phyloP scores from a whole-genome alignment of 176 grass and related monocot genomes.

The Canna indica region DNA sequence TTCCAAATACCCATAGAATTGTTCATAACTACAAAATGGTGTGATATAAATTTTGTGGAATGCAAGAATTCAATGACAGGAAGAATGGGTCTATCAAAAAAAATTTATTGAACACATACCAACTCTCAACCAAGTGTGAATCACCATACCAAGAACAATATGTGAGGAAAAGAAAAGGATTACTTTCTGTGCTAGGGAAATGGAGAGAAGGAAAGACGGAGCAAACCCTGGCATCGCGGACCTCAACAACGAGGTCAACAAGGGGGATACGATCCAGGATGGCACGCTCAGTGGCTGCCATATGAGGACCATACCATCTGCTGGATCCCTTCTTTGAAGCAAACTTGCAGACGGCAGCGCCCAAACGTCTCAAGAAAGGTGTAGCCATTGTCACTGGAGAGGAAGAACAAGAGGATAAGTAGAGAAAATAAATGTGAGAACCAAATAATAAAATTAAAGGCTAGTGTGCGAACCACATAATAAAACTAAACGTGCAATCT shows the following conservation, averaged over 20 bases:
- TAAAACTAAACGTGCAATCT: too few species aligned
- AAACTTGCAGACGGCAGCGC: conserved; percentile 27
- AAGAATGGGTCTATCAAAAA: neutral
- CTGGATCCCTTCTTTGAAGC: conserved; percentile 14
- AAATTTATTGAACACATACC: neutral
- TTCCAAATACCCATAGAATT: too few species aligned
- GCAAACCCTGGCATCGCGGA: conserved; percentile 49
- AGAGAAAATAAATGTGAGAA: neutral
- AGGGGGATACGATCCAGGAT: conserved; percentile 40
- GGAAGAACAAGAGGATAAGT: neutral
- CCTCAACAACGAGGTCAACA: conserved; percentile 64
- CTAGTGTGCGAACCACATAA: too few species aligned
- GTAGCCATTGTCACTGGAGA: neutral
- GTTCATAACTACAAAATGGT: too few species aligned
- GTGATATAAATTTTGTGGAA: too few species aligned
- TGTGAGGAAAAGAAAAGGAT: neutral
- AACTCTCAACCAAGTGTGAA: neutral
- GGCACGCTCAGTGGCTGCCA: conserved; percentile 46
- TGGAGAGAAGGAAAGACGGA: neutral
- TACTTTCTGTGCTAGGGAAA: neutral
- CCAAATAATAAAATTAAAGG: too few species aligned
- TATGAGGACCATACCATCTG: conserved; percentile 38
- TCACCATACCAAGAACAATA: neutral
- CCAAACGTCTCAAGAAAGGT: conserved; percentile 30
- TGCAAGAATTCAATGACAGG: too few species aligned